These are phyloP conservation scores for Phialophora chinensis DNA, from an alignment of 2,329 filamentous ascomycete genomes.

Conservation along the genomic window DNA sequence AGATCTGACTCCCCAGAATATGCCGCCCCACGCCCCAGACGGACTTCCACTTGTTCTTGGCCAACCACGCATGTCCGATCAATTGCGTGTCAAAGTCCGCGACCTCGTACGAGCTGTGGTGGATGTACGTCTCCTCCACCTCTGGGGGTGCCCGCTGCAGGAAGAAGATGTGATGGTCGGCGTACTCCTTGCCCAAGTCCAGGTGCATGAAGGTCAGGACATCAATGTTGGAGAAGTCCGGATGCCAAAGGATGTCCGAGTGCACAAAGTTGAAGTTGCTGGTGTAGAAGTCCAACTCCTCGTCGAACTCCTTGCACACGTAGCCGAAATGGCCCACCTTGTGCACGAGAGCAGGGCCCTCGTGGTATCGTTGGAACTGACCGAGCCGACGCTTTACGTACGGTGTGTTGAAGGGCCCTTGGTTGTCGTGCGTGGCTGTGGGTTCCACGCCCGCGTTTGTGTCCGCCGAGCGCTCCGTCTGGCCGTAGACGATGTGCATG, in stretches of 20 bases:
- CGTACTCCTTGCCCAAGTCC: slow-evolving; percentile 52
- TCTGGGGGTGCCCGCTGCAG: slow-evolving; percentile 42
- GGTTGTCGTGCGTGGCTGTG: slow-evolving; percentile 41
- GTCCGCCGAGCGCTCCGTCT: slow-evolving; percentile 26
- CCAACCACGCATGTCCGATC: slow-evolving; percentile 72
- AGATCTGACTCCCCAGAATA: slow-evolving; percentile 72
- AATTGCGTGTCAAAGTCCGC: slow-evolving; percentile 74
- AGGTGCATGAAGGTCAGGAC: slow-evolving; percentile 57
- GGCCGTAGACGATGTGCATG: slow-evolving; percentile 45
- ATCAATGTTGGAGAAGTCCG: slow-evolving; percentile 45
- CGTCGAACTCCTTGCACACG: slow-evolving; percentile 46
- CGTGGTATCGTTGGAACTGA: slow-evolving; percentile 50
- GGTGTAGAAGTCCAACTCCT: slow-evolving; percentile 51
- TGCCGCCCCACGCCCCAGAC: slow-evolving; percentile 75
- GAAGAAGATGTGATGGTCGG: slow-evolving; percentile 62
- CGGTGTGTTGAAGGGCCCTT: slow-evolving; percentile 46
- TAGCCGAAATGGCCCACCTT: slow-evolving; percentile 55
- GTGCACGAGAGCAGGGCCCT: slow-evolving; percentile 53
- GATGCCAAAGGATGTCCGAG: slow-evolving; percentile 51
- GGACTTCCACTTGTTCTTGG: slow-evolving; percentile 64
- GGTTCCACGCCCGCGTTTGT: neutral
- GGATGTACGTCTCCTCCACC: slow-evolving; percentile 56
- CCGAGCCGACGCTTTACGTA: slow-evolving; percentile 49
- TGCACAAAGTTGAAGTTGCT: slow-evolving; percentile 54
- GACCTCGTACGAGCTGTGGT: slow-evolving; percentile 73